Evolutionary conservation across 257 asterid genomes (phyloP).

Genomic region (Solanum etuberosum): DNA sequence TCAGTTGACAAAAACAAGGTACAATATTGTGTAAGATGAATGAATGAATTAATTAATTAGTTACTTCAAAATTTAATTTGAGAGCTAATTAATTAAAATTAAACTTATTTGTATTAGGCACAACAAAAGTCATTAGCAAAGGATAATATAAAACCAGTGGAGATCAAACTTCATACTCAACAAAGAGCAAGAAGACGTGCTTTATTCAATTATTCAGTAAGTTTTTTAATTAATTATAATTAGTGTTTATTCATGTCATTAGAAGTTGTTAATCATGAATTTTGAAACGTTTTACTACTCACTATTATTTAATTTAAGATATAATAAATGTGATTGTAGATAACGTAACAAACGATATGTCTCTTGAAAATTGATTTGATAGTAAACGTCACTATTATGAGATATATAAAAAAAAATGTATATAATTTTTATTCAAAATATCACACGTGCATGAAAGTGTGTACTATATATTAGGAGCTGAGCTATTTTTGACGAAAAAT

Average conservation of each 20-base stretch:
- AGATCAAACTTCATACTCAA: slow-evolving; percentile 63
- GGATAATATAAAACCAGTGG: slow-evolving; percentile 51
- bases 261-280: not conserved
- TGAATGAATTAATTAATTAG: not conserved
- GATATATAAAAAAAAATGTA: not conserved
- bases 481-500: too few species aligned
- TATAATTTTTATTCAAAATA: too few species aligned
- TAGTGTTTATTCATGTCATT: not conserved
- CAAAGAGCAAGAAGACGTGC: slow-evolving; percentile 72
- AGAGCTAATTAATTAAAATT: not conserved
- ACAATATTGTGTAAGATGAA: not conserved
- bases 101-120: slow-evolving; percentile 4
- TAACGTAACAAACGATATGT: not conserved
- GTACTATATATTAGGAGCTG: too few species aligned
- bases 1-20: slow-evolving; percentile 14
- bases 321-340: not conserved
- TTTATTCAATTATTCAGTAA: slow-evolving; percentile 51
- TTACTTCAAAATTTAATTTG: not conserved
- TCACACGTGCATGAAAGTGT: too few species aligned
- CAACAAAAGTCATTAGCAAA: slow-evolving; percentile 26
- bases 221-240: not conserved
- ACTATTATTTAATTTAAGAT: not conserved
- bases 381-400: not conserved
- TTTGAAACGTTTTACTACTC: not conserved
- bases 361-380: too few species aligned